phyloP scores from a whole-genome alignment of 164 flowering plant genomes.

The Umbilicus rupestris region DNA sequence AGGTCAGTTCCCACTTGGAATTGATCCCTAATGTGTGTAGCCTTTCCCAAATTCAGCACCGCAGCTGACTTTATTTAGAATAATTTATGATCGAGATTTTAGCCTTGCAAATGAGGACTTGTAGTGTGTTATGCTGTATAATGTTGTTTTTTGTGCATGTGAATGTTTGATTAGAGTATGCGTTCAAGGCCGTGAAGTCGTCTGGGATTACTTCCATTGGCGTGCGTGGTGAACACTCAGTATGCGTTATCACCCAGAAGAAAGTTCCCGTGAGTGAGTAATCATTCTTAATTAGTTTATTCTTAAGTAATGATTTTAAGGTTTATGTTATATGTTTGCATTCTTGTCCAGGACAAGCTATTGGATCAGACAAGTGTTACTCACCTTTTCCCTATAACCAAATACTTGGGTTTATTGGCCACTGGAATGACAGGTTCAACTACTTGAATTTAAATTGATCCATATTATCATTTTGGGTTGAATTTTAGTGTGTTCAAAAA shows the following conservation, averaged over 20 bases:
- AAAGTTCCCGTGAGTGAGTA: conserved; percentile 77
- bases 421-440: conserved; percentile 89
- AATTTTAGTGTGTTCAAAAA: not conserved
- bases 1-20: conserved; percentile 29
- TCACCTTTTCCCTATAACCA: conserved; percentile 81
- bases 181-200: conserved; percentile 93
- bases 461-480: not conserved
- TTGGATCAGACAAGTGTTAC: conserved; percentile 92
- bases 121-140: not conserved
- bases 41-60: too few species aligned
- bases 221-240: conserved; percentile 85
- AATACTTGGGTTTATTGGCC: conserved; percentile 77
- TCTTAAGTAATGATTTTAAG: not conserved
- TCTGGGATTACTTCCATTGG: conserved; percentile 87
- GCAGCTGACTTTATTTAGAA: too few species aligned
- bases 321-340: not conserved
- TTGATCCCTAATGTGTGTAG: not conserved
- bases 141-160: not conserved
- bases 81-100: too few species aligned
- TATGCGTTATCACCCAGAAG: conserved; percentile 95
- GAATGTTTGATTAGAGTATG: conserved; percentile 52
- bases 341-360: conserved; percentile 75
- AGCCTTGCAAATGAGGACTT: too few species aligned
- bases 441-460: not conserved
- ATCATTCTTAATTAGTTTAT: not conserved